Conservation (phyloP, 2,329 filamentous ascomycete genomes). For the Beauveria rudraprayagi region DNA sequence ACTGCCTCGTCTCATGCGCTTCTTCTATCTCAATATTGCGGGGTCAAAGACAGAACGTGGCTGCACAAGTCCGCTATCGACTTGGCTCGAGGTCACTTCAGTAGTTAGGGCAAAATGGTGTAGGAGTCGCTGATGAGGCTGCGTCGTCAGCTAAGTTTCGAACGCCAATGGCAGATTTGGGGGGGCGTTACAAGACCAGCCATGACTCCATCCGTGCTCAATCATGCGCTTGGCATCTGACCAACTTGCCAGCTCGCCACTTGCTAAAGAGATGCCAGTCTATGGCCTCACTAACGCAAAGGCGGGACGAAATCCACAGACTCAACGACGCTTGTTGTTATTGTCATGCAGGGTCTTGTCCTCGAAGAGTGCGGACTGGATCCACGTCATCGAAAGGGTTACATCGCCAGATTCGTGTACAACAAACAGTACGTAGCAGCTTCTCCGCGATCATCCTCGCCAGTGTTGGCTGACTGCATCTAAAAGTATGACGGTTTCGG, state of each 20-base stretch:
- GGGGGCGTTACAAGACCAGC: constrained; percentile 2
- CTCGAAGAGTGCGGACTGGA: background rate
- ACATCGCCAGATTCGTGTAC: background rate
- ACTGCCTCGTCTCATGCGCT: background rate
- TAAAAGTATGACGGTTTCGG: background rate
- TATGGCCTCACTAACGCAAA: background rate
- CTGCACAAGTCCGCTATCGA: background rate
- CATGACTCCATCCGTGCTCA: background rate
- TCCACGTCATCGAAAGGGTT: background rate
- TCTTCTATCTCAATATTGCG: background rate
- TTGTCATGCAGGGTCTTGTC: background rate
- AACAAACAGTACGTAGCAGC: background rate
- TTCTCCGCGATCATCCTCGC: background rate
- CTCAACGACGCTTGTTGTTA: background rate
- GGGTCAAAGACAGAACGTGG: background rate
- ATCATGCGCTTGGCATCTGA: background rate
- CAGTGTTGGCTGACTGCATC: background rate
- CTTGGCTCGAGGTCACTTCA: background rate
- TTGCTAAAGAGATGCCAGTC: background rate
- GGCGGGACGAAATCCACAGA: background rate
- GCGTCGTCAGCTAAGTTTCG: background rate
- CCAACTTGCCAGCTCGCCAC: background rate
- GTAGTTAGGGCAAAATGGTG: background rate
- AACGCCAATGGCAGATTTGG: background rate
- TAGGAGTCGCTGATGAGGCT: background rate